Conservation (phyloP, 2,329 filamentous ascomycete genomes). For the Lecanoromycetidae sp. region DNA sequence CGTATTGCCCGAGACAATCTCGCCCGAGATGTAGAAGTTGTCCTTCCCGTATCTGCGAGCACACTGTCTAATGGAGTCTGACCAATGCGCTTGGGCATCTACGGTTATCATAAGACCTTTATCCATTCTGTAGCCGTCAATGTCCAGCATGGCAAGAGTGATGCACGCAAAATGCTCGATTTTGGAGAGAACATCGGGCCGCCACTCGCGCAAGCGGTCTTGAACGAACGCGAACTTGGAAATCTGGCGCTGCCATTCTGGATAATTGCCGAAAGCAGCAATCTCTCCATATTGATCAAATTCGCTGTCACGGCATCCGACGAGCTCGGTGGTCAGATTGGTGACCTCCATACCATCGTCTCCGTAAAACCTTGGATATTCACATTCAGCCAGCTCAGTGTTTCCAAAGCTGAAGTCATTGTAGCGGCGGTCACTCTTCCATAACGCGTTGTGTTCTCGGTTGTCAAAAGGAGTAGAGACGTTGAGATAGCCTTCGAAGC, state of each 20-base stretch:
- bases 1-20: conserved; percentile 51
- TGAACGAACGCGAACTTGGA: conserved; percentile 56
- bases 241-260: conserved; percentile 52
- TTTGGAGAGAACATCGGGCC: conserved; percentile 44
- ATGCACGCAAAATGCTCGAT: conserved; percentile 52
- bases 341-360: conserved; percentile 43
- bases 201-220: conserved; percentile 54
- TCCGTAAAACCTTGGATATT: conserved; percentile 51
- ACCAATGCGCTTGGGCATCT: conserved; percentile 48
- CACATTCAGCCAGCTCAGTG: conserved; percentile 40
- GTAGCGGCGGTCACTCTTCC: conserved; percentile 45
- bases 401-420: conserved; percentile 47
- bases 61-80: conserved; percentile 44
- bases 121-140: conserved; percentile 56
- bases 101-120: conserved; percentile 54
- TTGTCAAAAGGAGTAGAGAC: conserved; percentile 43
- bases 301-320: conserved; percentile 50
- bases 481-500: conserved; percentile 48
- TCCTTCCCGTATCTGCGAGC: conserved; percentile 45
- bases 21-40: conserved; percentile 53
- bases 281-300: conserved; percentile 55
- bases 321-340: conserved; percentile 36
- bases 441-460: conserved; percentile 46
- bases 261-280: conserved; percentile 50
- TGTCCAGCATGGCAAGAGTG: conserved; percentile 49